Conservation (phyloP, 371 early-diverging fungal genomes). For the Catenaria anguillulae region DNA sequence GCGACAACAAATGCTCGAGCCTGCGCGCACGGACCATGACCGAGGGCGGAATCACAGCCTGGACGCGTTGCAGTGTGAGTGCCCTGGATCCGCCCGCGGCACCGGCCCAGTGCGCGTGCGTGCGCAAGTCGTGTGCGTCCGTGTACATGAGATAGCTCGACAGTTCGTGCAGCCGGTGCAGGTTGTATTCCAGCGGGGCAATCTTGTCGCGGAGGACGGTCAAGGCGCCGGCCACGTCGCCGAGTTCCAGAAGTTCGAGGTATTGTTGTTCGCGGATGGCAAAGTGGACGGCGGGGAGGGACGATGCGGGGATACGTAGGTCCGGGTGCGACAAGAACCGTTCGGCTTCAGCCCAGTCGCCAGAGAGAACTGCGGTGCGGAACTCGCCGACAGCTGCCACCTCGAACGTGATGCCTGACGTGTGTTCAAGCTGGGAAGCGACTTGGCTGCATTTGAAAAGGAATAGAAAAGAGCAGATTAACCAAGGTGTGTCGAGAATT, state of each 20-base stretch:
- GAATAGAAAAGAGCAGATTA: background rate
- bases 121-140: conserved; percentile 34
- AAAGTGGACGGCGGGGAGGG: conserved; percentile 8
- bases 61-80: conserved; percentile 43
- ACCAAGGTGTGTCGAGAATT: background rate
- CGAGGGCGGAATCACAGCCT: conserved; percentile 47
- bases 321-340: conserved; percentile 26
- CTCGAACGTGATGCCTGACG: conserved; percentile 57
- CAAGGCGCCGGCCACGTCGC: conserved; percentile 45
- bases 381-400: conserved; percentile 37
- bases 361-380: conserved; percentile 43
- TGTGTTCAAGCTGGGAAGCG: conserved; percentile 43
- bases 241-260: conserved; percentile 53
- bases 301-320: conserved; percentile 18
- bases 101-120: conserved; percentile 61
- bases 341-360: conserved; percentile 59
- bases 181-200: conserved; percentile 45
- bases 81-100: conserved; percentile 50
- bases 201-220: conserved; percentile 53
- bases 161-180: conserved; percentile 34
- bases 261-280: conserved; percentile 48
- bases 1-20: conserved; percentile 58
- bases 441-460: conserved; percentile 26
- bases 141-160: conserved; percentile 38
- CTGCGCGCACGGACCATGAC: conserved; percentile 76